Evolutionary conservation across 805 yeast genomes (phyloP).

Genomic region (Yamadazyma philogaea): DNA sequence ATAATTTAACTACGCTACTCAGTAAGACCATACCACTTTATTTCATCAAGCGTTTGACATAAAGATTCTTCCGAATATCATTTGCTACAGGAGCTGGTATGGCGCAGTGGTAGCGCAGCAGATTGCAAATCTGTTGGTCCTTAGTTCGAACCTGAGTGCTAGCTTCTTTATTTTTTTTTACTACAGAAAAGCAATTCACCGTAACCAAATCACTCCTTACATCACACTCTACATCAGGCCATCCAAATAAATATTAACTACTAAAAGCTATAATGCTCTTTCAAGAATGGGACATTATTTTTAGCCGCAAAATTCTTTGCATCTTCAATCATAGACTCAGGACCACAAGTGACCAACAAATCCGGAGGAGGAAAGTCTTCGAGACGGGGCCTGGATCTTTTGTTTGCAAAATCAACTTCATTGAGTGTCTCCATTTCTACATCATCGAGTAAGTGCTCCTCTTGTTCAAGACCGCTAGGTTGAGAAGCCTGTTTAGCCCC

Average conservation of each 20-base stretch:
- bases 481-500: neutral
- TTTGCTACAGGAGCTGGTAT: slow-evolving; percentile 46
- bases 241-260: neutral
- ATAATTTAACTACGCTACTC: no score
- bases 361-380: slow-evolving; percentile 5
- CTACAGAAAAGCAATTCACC: no score
- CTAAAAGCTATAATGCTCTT: slow-evolving; percentile 8
- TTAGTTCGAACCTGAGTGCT: slow-evolving; percentile 93
- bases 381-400: slow-evolving; percentile 11
- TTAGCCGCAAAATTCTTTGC: slow-evolving; percentile 36
- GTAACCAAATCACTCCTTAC: no score
- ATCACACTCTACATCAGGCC: no score
- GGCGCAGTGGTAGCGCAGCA: slow-evolving; percentile 99
- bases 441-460: slow-evolving; percentile 1
- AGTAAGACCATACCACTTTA: no score
- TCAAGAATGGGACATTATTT: slow-evolving; percentile 23
- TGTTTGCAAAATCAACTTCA: neutral
- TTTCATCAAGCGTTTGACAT: no score
- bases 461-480: neutral
- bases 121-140: slow-evolving; percentile 99
- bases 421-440: slow-evolving; percentile 4
- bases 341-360: slow-evolving; percentile 58
- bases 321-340: slow-evolving; percentile 40
- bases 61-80: no score
- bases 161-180: slow-evolving; percentile 56